A percentile compares a stretch with the other conserved stretches of the same genome.
phyloP scores from a whole-genome alignment of 805 yeast genomes.

The Candida michaelii region DNA sequence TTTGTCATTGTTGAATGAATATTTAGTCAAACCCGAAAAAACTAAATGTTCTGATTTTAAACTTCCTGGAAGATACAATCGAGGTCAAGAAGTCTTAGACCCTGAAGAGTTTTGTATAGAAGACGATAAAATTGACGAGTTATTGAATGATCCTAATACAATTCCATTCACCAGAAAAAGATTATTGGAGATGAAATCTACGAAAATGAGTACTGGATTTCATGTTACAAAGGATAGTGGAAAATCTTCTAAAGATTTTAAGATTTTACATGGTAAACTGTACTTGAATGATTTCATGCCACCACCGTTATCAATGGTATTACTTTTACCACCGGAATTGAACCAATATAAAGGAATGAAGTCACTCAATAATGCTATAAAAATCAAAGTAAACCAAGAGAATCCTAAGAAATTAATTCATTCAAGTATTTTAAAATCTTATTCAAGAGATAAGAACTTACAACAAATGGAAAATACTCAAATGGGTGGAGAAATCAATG shows the following conservation, averaged over 20 bases:
- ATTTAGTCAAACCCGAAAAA: constrained; percentile 17
- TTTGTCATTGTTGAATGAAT: constrained; percentile 20
- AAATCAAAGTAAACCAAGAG: constrained; percentile 21
- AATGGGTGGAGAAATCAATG: constrained; percentile 2
- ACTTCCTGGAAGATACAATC: constrained; percentile 16
- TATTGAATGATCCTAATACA: constrained; percentile 6
- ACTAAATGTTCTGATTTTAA: constrained; percentile 18
- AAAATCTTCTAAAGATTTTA: constrained; percentile 26
- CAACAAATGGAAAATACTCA: constrained; percentile 2
- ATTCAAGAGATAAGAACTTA: constrained; percentile 2
- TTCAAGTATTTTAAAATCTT: constrained; percentile 4
- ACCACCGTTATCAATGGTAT: constrained; percentile 32
- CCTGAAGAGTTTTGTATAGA: constrained; percentile 24
- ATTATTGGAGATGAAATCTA: constrained; percentile 8
- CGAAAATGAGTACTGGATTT: constrained; percentile 30
- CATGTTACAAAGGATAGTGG: constrained; percentile 37
- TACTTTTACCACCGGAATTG: constrained; percentile 24
- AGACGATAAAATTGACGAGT: constrained; percentile 21
- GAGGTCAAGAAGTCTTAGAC: constrained; percentile 11
- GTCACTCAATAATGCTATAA: constrained; percentile 11
- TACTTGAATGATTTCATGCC: constrained; percentile 44
- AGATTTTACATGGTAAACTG: constrained; percentile 36
- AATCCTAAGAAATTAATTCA: constrained; percentile 5
- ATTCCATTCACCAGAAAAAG: not conserved
- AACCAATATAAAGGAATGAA: constrained; percentile 12